Percentiles rank a stretch among this genome's conserved stretches.
These are phyloP conservation scores for Zostera marina DNA, from an alignment of 116 monocot genomes.

Conservation along the genomic window DNA sequence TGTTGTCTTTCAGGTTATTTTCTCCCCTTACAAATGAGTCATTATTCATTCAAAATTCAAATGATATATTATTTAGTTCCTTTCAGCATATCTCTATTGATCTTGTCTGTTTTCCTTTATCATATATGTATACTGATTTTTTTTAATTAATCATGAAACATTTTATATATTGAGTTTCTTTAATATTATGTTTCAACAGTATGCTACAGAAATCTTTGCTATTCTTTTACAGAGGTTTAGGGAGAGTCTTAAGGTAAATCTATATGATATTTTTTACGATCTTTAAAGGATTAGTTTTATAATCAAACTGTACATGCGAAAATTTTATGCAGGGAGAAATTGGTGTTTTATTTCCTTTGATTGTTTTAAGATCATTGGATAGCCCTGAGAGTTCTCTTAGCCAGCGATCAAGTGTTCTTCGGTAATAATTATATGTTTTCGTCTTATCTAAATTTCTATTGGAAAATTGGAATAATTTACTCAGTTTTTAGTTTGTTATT, in stretches of 20 bases:
- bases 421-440: slow-evolving; percentile 25
- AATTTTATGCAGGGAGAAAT: slow-evolving; percentile 72
- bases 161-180: neutral
- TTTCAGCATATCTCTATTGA: neutral
- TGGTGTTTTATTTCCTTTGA: slow-evolving; percentile 87
- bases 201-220: slow-evolving; percentile 77
- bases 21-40: neutral
- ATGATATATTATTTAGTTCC: neutral
- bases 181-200: slow-evolving; percentile 30
- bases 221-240: slow-evolving; percentile 83
- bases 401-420: slow-evolving; percentile 65
- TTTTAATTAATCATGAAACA: neutral
- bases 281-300: neutral
- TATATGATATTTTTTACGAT: neutral
- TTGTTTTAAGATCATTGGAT: slow-evolving; percentile 80
- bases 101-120: neutral
- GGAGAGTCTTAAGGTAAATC: slow-evolving; percentile 88
- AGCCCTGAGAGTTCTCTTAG: slow-evolving; percentile 50
- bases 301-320: no score
- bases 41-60: neutral
- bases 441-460: neutral
- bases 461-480: neutral
- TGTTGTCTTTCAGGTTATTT: slow-evolving; percentile 70
- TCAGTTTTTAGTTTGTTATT: no score
- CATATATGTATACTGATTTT: neutral